These are phyloP conservation scores for Lachancea sp. DNA, from an alignment of 805 yeast genomes.

Conservation along the genomic window DNA sequence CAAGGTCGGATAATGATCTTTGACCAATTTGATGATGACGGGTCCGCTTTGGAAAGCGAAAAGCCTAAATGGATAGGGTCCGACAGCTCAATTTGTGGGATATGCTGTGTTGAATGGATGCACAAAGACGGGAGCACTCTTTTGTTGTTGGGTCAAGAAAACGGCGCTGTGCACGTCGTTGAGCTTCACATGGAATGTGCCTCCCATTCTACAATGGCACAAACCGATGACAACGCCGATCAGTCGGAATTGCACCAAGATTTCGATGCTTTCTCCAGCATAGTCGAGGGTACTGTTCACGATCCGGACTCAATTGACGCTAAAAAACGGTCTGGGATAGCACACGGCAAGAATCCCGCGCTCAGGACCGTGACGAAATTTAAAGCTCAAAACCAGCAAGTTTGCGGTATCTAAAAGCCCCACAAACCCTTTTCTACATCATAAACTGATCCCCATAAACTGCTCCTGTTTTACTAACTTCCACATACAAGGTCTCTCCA, in stretches of 20 bases:
- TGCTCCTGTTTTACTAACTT: conserved; percentile 5
- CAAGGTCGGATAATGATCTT: conserved; percentile 47
- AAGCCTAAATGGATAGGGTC: conserved; percentile 7
- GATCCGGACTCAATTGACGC: background rate
- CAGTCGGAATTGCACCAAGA: background rate
- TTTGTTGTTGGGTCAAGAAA: conserved; percentile 61
- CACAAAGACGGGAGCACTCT: conserved; percentile 16
- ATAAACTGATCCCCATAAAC: too few relatives aligned
- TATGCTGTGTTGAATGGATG: conserved; percentile 60
- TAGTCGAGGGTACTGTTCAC: background rate
- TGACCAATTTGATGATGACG: conserved; percentile 28
- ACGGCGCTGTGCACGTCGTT: conserved; percentile 46
- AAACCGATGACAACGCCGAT: conserved; percentile 7
- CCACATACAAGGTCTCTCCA: conserved; percentile 42
- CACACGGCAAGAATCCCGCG: background rate
- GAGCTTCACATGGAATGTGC: conserved; percentile 1
- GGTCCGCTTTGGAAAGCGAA: background rate
- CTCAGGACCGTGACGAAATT: conserved; percentile 23
- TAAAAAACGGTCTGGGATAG: background rate
- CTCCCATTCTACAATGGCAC: too few relatives aligned
- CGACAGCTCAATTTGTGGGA: conserved; percentile 29
- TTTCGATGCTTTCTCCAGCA: background rate
- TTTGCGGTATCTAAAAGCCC: conserved; percentile 43
- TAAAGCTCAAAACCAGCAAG: conserved; percentile 49
- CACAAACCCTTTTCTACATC: background rate